Conservation (phyloP, 192 early-diverging fungal genomes). For the Allomyces arbusculus region DNA sequence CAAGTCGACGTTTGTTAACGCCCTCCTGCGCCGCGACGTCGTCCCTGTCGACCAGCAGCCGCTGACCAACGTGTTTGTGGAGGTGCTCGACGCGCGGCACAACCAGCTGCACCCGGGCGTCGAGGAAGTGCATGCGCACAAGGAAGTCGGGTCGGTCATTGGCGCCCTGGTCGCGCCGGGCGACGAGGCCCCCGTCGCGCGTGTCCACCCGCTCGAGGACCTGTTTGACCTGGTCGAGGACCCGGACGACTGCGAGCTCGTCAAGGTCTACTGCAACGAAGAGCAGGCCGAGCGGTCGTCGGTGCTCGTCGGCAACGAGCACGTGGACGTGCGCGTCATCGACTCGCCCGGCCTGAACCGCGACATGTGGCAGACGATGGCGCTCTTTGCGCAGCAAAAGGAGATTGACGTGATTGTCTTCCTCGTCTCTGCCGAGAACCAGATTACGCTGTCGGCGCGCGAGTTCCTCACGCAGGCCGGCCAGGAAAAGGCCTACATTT, state of each 20-base stretch:
- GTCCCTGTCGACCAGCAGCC: constrained; percentile 95
- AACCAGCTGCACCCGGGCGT: constrained; percentile 38
- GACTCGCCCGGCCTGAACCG: constrained; percentile 97
- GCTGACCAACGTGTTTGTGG: constrained; percentile 87
- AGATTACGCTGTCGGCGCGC: constrained; percentile 76
- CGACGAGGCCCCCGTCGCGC: constrained; percentile 15
- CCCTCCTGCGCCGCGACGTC: constrained; percentile 70
- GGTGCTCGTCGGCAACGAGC: neutral
- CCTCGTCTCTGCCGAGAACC: constrained; percentile 97
- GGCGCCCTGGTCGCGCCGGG: neutral
- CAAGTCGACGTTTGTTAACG: constrained; percentile 93
- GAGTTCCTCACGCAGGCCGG: constrained; percentile 92
- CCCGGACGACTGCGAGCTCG: constrained; percentile 60
- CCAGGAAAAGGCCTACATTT: constrained; percentile 97
- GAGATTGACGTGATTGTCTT: constrained; percentile 99
- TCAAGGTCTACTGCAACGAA: constrained; percentile 84
- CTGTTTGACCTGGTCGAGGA: constrained; percentile 59
- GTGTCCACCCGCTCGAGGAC: constrained; percentile 47
- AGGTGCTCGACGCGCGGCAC: constrained; percentile 79
- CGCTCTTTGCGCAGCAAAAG: constrained; percentile 90
- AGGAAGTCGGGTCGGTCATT: constrained; percentile 38
- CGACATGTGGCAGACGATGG: constrained; percentile 92
- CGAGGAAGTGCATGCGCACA: constrained; percentile 88
- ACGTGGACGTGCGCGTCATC: constrained; percentile 83
- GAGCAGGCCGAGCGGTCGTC: constrained; percentile 2